These are phyloP conservation scores for Apiospora saccharicola DNA, from an alignment of 2,329 filamentous ascomycete species.

Conservation along the genomic window DNA sequence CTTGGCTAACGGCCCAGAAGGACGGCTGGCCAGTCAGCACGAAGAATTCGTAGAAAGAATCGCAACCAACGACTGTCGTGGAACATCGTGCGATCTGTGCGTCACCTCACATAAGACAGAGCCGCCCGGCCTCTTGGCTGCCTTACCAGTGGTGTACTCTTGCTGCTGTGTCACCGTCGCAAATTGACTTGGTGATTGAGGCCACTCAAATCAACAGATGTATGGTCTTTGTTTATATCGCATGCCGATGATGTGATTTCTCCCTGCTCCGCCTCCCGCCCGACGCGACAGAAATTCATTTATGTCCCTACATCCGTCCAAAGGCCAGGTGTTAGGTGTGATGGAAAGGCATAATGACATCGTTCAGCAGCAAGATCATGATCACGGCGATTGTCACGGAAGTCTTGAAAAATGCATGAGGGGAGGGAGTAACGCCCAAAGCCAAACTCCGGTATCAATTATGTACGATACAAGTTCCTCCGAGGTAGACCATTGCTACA, in stretches of 20 bases:
- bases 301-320: background rate
- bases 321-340: background rate
- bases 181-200: background rate
- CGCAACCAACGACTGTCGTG: background rate
- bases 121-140: background rate
- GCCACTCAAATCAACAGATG: background rate
- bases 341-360: background rate
- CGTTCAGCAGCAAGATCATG: background rate
- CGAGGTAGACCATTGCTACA: background rate
- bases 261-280: background rate
- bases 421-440: constrained; percentile 8
- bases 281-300: background rate
- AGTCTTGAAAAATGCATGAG: background rate
- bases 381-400: background rate
- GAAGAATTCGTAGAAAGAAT: background rate
- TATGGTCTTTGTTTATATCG: background rate
- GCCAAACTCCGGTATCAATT: constrained; percentile 16
- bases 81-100: constrained; percentile 18
- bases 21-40: background rate
- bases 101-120: constrained; percentile 15
- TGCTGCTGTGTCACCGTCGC: constrained; percentile 4
- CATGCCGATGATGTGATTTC: background rate
- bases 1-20: background rate
- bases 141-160: background rate
- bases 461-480: constrained; percentile 21